Evolutionary conservation across 441 rosid species (phyloP).

Genomic region (Aleurites moluccanus): DNA sequence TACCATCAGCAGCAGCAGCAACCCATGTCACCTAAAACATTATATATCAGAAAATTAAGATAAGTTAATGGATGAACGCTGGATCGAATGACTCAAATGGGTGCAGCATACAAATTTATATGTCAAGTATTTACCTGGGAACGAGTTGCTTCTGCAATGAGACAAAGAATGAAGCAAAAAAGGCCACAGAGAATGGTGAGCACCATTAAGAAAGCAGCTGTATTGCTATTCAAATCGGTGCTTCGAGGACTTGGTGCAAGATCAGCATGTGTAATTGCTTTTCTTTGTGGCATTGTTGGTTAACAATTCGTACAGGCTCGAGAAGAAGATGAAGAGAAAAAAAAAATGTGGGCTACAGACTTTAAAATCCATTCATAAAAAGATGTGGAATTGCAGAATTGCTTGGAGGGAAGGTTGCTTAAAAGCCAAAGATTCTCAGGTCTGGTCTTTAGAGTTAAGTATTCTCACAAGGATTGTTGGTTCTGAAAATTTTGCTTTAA

Average conservation of each 20-base stretch:
- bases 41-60: background rate
- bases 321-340: slow-evolving; percentile 4
- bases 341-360: background rate
- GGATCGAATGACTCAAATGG: background rate
- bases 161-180: slow-evolving; percentile 76
- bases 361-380: slow-evolving; percentile 10
- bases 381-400: slow-evolving; percentile 47
- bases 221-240: slow-evolving; percentile 74
- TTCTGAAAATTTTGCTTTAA: slow-evolving; percentile 24
- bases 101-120: too few species aligned
- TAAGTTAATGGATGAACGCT: background rate
- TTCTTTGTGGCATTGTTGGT: slow-evolving; percentile 43
- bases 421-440: slow-evolving; percentile 70
- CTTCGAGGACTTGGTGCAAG: slow-evolving; percentile 56
- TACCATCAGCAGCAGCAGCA: slow-evolving; percentile 10
- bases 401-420: slow-evolving; percentile 96
- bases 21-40: slow-evolving; percentile 53
- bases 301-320: slow-evolving; percentile 26
- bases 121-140: slow-evolving; percentile 53
- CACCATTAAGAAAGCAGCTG: slow-evolving; percentile 48
- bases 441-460: slow-evolving; percentile 40
- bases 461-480: slow-evolving; percentile 28
- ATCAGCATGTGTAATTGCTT: slow-evolving; percentile 85
- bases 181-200: slow-evolving; percentile 69
- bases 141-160: slow-evolving; percentile 87